Base-by-base conservation (phyloP, 352 stramenopile species). In the Globisporangium carolinianum region DNA sequence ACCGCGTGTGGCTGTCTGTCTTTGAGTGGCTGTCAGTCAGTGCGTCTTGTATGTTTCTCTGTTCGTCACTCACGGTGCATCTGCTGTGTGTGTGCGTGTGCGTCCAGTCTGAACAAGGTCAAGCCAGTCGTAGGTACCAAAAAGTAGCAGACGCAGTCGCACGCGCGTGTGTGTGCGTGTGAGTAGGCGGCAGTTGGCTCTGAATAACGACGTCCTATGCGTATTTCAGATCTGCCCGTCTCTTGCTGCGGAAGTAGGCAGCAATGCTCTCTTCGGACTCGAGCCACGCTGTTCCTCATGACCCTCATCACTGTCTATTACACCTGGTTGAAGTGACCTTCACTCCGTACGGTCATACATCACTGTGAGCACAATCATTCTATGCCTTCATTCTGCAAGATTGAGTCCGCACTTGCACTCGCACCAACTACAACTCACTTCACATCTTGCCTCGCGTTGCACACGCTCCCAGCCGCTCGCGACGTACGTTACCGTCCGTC, bases 61-160 rank as follows among this genome's bases (percentile, higher is more conserved):
- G 39, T 43, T 14, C 7, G 11, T 8, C 11, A 43, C 41, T 53
- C 36, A 59, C 48, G 39, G 4, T 61, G 5, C 0, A 8, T 65
- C 14, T 46, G 47, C 39, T 52, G 61, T 50, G 54, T 58, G 17
- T 68, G 36, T 47, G 17, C 67, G 36, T 47, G 37, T 39, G 15
- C 0, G 6, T 50, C 15, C 53, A 86, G 76, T 47, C 61, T 87
- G 41, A 79, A 87, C 71, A 87, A 81, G 35, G 75, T 89, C 57
- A 89, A 87, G 67, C 76, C 79, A 0, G 79, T 89, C 11, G 73
- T 89, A 47, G 79, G 79, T 6, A 65, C 65, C 53, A 78, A 89
- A 58, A 87, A 87, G 73, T 81, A 75, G 61, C 6, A 36, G 36
- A 2, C 24, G 24, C 24, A n/a, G 39, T 5, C 41, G 41, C 41